A percentile compares a stretch with the other conserved stretches of the same genome.
Evolutionary conservation across 495 filamentous ascomycete genomes (phyloP).

Genomic region (Haplographium delicatum): DNA sequence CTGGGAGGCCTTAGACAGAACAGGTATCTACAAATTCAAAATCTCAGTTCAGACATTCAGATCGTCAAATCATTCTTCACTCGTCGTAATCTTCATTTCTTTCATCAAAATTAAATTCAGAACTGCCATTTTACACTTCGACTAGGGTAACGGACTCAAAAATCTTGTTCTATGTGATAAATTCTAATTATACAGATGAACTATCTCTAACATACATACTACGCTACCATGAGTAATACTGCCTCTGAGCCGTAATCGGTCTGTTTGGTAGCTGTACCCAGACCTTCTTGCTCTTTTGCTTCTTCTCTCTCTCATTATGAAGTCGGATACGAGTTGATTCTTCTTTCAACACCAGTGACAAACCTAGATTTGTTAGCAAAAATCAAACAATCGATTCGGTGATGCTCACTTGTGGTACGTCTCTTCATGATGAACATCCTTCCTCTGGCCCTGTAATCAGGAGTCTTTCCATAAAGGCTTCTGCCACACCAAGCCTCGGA

Average conservation of each 20-base stretch:
- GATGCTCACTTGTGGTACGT: constrained; percentile 67
- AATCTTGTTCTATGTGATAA: constrained; percentile 4
- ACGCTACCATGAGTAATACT: constrained; percentile 81
- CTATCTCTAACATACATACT: constrained; percentile 5
- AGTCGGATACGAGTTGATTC: constrained; percentile 80
- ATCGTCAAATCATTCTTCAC: too few species aligned
- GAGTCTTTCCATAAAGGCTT: constrained; percentile 49
- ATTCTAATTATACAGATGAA: constrained; percentile 5
- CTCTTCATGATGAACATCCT: constrained; percentile 51
- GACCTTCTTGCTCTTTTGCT: constrained; percentile 61
- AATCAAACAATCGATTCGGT: background rate
- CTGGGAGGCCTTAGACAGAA: constrained; percentile 14
- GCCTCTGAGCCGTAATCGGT: constrained; percentile 70
- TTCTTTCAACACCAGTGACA: constrained; percentile 86
- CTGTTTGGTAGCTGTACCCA: constrained; percentile 84
- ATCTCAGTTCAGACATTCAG: too few species aligned
- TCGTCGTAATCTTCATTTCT: too few species aligned
- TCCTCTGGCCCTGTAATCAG: constrained; percentile 67
- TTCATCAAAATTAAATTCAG: too few species aligned
- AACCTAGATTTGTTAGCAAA: constrained; percentile 39
- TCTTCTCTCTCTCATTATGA: constrained; percentile 68
- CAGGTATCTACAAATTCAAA: too few species aligned
- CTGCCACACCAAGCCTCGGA: constrained; percentile 87
- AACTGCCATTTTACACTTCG: too few species aligned
- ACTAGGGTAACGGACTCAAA: background rate